Conservation (phyloP, 257 asterid genomes). For the Solanum dulcamara region DNA sequence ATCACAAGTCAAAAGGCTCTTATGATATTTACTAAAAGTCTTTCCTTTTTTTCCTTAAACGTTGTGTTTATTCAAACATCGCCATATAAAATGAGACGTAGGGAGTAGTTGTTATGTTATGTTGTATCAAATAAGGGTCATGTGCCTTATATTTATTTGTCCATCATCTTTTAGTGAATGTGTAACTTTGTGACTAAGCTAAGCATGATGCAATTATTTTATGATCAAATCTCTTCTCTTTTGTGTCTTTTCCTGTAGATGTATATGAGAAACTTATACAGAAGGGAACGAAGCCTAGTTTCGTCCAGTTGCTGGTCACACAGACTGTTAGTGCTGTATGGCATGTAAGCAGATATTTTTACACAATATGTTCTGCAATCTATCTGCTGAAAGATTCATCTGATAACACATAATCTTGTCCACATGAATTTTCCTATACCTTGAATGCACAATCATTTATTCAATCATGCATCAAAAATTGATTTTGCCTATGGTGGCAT, state of each 20-base stretch:
- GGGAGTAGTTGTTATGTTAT: background rate
- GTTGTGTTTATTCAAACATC: background rate
- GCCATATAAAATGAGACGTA: background rate
- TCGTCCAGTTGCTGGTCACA: slow-evolving; percentile 84
- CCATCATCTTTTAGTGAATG: background rate
- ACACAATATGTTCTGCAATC: background rate
- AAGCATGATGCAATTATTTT: background rate
- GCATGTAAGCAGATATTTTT: slow-evolving; percentile 57
- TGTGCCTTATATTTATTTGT: background rate
- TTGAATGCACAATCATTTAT: background rate
- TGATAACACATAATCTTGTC: background rate
- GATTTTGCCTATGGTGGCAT: background rate
- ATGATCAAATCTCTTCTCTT: background rate
- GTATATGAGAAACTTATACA: slow-evolving; percentile 73
- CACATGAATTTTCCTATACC: background rate
- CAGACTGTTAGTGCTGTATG: slow-evolving; percentile 96
- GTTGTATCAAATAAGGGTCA: background rate
- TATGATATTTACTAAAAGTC: background rate
- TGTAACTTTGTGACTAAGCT: background rate
- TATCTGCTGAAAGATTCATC: background rate
- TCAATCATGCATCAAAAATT: background rate
- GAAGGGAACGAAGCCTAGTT: slow-evolving; percentile 76
- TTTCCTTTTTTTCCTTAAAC: background rate
- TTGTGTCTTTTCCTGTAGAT: slow-evolving; percentile 20
- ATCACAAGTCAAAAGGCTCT: background rate